These are phyloP conservation scores for Botrytis porri DNA, from an alignment of 2,329 filamentous ascomycete species.

Conservation along the genomic window DNA sequence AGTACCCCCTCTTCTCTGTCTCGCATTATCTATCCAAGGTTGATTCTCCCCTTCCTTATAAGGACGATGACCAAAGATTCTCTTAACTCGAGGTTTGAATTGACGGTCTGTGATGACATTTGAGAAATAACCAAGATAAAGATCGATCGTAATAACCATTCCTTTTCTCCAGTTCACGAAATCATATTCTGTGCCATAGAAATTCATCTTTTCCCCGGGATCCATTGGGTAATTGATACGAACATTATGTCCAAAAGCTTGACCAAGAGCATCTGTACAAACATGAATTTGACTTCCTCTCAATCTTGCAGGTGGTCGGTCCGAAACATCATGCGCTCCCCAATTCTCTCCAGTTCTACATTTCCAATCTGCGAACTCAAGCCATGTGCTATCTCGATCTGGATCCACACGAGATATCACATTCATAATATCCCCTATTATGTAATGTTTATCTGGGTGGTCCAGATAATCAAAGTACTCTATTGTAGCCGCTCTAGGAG, in stretches of 20 bases:
- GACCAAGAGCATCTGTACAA: neutral
- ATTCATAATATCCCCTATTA: neutral
- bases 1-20: neutral
- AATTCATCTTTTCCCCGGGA: too few relatives aligned
- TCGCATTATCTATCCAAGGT: neutral
- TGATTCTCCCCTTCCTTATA: neutral
- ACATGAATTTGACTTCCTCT: neutral
- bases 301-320: too few relatives aligned
- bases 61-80: neutral
- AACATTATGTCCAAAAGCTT: neutral
- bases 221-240: neutral
- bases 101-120: neutral
- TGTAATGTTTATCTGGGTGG: neutral
- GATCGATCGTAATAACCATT: neutral
- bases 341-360: neutral
- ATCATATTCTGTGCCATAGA: neutral
- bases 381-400: neutral
- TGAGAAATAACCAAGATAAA: neutral
- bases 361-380: constrained; percentile 11
- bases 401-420: constrained; percentile 3
- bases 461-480: neutral
- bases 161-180: neutral
- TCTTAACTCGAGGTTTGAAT: neutral
- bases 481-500: neutral
- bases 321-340: neutral